Evolutionary conservation across 2,329 filamentous ascomycete species (phyloP).

Genomic region (Talaromyces sp.): DNA sequence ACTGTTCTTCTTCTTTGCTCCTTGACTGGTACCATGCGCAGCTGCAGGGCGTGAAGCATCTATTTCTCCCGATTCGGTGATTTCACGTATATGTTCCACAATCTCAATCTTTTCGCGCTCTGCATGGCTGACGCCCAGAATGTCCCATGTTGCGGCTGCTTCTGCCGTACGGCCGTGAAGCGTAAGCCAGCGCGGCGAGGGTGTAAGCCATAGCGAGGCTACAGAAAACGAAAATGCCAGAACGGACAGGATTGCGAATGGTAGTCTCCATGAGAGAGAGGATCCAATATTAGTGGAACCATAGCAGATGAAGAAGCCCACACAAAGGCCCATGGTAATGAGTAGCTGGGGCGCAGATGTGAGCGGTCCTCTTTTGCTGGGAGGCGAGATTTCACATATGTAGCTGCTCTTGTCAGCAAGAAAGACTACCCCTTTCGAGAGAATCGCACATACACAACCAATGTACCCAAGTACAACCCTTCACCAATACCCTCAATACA

Average conservation of each 20-base stretch:
- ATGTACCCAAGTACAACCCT: slow-evolving; percentile 58
- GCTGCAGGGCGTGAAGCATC: neutral
- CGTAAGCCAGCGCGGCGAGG: slow-evolving; percentile 60
- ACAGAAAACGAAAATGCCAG: slow-evolving; percentile 43
- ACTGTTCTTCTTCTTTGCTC: neutral
- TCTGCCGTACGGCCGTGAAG: slow-evolving; percentile 49
- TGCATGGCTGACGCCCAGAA: slow-evolving; percentile 45
- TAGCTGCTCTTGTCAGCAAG: slow-evolving; percentile 29
- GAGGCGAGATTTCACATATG: slow-evolving; percentile 61
- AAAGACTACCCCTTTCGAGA: neutral
- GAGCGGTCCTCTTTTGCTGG: slow-evolving; percentile 51
- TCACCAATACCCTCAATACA: slow-evolving; percentile 59
- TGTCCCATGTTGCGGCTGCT: slow-evolving; percentile 44
- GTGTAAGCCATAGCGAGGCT: slow-evolving; percentile 45
- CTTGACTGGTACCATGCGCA: neutral
- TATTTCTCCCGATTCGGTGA: slow-evolving; percentile 13
- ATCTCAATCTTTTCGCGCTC: slow-evolving; percentile 53
- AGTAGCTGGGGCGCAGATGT: slow-evolving; percentile 56
- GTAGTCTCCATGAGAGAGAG: slow-evolving; percentile 57
- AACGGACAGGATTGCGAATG: slow-evolving; percentile 52
- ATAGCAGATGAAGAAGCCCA: slow-evolving; percentile 63
- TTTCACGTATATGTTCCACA: slow-evolving; percentile 21
- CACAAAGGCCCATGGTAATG: slow-evolving; percentile 51
- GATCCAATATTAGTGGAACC: slow-evolving; percentile 50
- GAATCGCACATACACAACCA: slow-evolving; percentile 46